These are phyloP conservation scores for Backusella psychrophila DNA, from an alignment of 192 early-diverging fungal genomes.

Conservation along the genomic window DNA sequence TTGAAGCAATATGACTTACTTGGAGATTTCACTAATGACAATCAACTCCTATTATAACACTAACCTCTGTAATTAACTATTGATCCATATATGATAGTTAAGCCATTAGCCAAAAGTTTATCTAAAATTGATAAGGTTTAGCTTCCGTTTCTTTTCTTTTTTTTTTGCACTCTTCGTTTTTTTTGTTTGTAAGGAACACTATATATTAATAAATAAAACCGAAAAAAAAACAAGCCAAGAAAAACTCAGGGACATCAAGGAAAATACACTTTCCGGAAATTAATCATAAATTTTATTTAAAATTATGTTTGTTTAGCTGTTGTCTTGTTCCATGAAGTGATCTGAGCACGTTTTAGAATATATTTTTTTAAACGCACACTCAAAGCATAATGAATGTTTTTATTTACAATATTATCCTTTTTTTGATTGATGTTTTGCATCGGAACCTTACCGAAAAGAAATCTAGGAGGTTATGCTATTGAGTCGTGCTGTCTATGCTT, in stretches of 20 bases:
- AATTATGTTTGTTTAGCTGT: neutral
- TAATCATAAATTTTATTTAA: neutral
- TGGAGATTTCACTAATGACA: neutral
- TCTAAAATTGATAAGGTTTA: neutral
- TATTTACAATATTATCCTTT: neutral
- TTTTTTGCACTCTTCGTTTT: neutral
- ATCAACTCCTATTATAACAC: neutral
- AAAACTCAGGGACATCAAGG: neutral
- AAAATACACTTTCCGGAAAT: neutral
- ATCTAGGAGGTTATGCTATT: neutral
- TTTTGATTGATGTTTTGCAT: conserved; percentile 4
- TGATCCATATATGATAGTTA: neutral
- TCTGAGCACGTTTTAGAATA: neutral
- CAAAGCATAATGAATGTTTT: neutral
- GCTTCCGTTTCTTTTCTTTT: neutral
- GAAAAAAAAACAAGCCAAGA: neutral
- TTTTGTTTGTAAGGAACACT: neutral
- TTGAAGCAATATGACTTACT: conserved; percentile 1
- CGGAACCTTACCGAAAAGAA: neutral
- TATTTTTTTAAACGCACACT: neutral
- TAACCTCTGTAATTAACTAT: neutral
- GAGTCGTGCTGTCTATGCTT: neutral
- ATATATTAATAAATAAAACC: neutral
- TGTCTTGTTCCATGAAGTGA: neutral
- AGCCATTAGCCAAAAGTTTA: neutral